Conservation (phyloP, 164 flowering plant genomes). For the Annona squamosa region DNA sequence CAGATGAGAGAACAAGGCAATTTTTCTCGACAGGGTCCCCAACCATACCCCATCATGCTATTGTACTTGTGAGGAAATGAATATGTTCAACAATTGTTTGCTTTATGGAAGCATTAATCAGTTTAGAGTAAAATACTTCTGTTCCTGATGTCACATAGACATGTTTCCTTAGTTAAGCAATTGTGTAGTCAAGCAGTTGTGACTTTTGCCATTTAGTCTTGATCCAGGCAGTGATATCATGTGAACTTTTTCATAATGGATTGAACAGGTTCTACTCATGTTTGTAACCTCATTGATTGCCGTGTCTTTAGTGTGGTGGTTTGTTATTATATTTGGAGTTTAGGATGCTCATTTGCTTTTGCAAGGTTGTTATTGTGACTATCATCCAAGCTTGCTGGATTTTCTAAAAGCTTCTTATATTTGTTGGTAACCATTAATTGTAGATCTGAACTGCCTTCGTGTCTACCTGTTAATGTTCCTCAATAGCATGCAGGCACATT, state of each 20-base stretch:
- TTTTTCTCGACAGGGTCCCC: too few relatives aligned
- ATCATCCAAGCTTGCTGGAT: neutral
- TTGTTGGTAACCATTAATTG: neutral
- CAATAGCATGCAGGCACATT: constrained; percentile 44
- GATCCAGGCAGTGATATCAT: neutral
- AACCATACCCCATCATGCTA: too few relatives aligned
- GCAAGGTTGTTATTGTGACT: neutral
- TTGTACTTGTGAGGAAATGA: neutral
- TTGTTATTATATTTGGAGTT: neutral
- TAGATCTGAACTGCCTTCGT: neutral
- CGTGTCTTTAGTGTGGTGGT: neutral
- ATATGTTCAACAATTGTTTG: neutral
- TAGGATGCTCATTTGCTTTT: neutral
- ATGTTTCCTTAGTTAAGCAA: neutral
- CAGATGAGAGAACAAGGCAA: too few relatives aligned
- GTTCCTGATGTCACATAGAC: neutral
- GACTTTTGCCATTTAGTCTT: neutral
- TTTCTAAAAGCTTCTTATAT: neutral
- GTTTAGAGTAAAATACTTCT: neutral
- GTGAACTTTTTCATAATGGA: neutral
- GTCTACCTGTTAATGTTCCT: neutral
- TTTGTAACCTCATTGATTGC: too few relatives aligned
- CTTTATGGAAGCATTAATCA: neutral
- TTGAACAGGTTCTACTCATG: neutral
- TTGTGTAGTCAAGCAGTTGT: neutral